A percentile compares a stretch with the other conserved stretches of the same genome.
Conservation (phyloP, 192 early-diverging fungal species). For the Umbelopsis vinacea region DNA sequence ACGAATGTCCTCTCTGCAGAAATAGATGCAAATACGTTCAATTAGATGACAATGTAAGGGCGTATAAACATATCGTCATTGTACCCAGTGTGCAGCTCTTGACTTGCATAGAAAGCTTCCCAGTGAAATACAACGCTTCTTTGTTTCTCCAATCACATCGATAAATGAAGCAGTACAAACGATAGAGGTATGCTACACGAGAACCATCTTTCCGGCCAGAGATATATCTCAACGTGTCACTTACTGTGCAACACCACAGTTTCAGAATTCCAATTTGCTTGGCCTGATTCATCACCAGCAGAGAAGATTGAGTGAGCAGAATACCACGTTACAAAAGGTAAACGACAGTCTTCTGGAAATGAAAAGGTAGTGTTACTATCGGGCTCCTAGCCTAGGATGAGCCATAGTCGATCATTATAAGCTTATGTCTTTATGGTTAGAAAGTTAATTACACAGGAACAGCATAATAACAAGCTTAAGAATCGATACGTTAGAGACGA, state of each 20-base stretch:
- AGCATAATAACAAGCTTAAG: not conserved
- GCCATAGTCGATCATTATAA: not conserved
- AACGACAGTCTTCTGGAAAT: not conserved
- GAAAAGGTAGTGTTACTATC: not conserved
- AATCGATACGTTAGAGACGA: no score
- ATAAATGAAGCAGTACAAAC: conserved; percentile 22
- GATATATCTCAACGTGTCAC: no score
- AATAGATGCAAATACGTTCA: conserved; percentile 12
- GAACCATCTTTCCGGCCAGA: not conserved
- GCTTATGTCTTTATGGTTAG: not conserved
- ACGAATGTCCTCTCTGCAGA: conserved; percentile 24
- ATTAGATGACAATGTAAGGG: conserved; percentile 22
- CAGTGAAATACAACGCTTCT: not conserved
- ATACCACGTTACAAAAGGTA: not conserved
- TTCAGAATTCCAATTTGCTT: not conserved
- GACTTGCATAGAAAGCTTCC: not conserved
- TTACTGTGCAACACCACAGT: not conserved
- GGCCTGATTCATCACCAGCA: not conserved
- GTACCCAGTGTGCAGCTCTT: not conserved
- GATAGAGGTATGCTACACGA: conserved; percentile 12
- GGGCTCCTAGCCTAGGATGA: not conserved
- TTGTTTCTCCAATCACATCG: conserved; percentile 3
- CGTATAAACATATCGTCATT: not conserved
- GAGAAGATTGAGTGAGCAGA: not conserved
- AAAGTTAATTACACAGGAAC: not conserved